Evolutionary conservation across 192 early-diverging fungal genomes (phyloP).

Genomic region (Gigaspora rosea): DNA sequence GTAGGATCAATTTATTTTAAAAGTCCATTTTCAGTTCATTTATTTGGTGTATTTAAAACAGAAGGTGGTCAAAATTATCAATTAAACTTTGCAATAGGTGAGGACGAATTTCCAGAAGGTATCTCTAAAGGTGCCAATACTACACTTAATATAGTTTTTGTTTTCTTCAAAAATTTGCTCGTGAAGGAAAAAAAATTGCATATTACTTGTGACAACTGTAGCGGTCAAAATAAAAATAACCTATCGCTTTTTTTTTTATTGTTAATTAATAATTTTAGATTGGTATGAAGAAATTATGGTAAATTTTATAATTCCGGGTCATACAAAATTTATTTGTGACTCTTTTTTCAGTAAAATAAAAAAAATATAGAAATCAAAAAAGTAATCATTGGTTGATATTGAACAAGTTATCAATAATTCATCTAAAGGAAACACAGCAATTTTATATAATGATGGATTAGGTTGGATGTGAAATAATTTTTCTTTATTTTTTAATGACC

Average conservation of each 20-base stretch:
- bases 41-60: background rate
- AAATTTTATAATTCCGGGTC: background rate
- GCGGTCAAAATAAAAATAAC: constrained; percentile 21
- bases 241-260: background rate
- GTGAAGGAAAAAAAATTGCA: background rate
- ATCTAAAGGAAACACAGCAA: background rate
- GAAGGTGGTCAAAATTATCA: background rate
- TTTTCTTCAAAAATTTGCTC: background rate
- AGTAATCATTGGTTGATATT: background rate
- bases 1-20: constrained; percentile 1
- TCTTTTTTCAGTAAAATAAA: background rate
- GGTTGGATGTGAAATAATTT: background rate
- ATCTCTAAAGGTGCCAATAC: constrained; percentile 2
- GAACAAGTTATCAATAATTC: background rate
- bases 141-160: background rate
- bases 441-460: background rate
- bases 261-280: background rate
- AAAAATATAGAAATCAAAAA: background rate
- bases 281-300: background rate
- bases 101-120: background rate
- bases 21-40: background rate
- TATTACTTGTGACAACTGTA: constrained; percentile 10
- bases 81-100: background rate
- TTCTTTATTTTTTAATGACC: background rate
- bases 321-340: background rate